These are phyloP conservation scores for Syncephalis plumigaleata DNA, from an alignment of 371 early-diverging fungal genomes.

Conservation along the genomic window DNA sequence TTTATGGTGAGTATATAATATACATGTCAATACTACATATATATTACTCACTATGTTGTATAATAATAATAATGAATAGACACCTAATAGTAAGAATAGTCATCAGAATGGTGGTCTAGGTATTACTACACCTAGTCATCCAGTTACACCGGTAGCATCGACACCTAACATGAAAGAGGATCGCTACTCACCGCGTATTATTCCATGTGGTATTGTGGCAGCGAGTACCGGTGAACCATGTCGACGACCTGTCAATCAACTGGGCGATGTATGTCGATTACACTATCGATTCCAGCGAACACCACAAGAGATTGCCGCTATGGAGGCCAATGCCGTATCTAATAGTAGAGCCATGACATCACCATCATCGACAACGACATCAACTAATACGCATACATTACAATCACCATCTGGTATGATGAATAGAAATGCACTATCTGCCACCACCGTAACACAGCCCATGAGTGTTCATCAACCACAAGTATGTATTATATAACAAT, in stretches of 20 bases:
- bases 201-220: slow-evolving; percentile 5
- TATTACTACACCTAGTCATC: no score
- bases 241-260: slow-evolving; percentile 13
- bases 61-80: neutral
- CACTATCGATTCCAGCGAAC: slow-evolving; percentile 7
- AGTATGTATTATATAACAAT: no score
- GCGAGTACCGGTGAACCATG: slow-evolving; percentile 7
- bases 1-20: no score
- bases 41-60: no score
- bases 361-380: neutral
- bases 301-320: neutral
- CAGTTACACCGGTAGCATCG: neutral
- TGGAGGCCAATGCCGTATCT: neutral
- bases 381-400: neutral
- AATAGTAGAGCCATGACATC: neutral
- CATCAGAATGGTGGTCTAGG: neutral
- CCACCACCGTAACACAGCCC: no score
- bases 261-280: slow-evolving; percentile 15
- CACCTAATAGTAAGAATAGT: neutral
- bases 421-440: no score
- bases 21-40: no score
- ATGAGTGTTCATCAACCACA: no score
- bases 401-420: no score
- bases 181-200: neutral
- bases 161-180: slow-evolving; percentile 1